Percentiles rank a stretch among this genome's conserved stretches.
Evolutionary conservation across 2,329 filamentous ascomycete species (phyloP).

Genomic region (Aspergillus niger): DNA sequence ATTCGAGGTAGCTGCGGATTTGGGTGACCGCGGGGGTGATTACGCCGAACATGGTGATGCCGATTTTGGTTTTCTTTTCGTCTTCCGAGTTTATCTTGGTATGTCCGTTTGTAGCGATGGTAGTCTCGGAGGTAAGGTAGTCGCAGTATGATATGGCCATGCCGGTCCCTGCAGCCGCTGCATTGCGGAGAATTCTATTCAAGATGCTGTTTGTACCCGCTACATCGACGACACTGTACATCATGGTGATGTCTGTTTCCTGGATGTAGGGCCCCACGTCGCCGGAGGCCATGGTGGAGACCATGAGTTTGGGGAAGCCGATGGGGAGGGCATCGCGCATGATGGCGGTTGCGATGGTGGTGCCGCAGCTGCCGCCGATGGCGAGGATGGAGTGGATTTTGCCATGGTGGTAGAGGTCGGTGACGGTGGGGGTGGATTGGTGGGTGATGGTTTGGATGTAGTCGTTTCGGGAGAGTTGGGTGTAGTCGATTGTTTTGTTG

Average conservation of each 20-base stretch:
- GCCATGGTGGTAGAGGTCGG: slow-evolving; percentile 38
- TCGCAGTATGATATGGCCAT: slow-evolving; percentile 55
- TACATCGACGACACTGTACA: slow-evolving; percentile 72
- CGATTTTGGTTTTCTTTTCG: slow-evolving; percentile 43
- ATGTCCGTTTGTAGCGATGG: no score
- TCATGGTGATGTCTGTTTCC: slow-evolving; percentile 68
- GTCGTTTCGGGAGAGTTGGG: slow-evolving; percentile 52
- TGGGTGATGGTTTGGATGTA: slow-evolving; percentile 59
- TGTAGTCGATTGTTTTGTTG: slow-evolving; percentile 1
- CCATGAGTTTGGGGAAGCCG: slow-evolving; percentile 69
- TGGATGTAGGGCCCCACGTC: slow-evolving; percentile 66
- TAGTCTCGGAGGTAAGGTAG: no score
- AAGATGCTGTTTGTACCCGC: slow-evolving; percentile 66
- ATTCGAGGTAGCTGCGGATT: slow-evolving; percentile 55
- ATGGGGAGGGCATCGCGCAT: slow-evolving; percentile 65
- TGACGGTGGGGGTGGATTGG: slow-evolving; percentile 49
- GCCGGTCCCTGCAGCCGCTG: slow-evolving; percentile 61
- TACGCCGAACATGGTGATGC: slow-evolving; percentile 74
- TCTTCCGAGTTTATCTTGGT: no score
- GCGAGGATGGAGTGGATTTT: slow-evolving; percentile 60
- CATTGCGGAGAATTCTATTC: slow-evolving; percentile 61
- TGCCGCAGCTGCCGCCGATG: slow-evolving; percentile 65
- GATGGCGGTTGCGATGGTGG: slow-evolving; percentile 59
- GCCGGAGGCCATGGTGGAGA: slow-evolving; percentile 69
- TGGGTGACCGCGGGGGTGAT: slow-evolving; percentile 66